Conservation (phyloP, 768 basidiomycete species). For the Russula foetens region DNA sequence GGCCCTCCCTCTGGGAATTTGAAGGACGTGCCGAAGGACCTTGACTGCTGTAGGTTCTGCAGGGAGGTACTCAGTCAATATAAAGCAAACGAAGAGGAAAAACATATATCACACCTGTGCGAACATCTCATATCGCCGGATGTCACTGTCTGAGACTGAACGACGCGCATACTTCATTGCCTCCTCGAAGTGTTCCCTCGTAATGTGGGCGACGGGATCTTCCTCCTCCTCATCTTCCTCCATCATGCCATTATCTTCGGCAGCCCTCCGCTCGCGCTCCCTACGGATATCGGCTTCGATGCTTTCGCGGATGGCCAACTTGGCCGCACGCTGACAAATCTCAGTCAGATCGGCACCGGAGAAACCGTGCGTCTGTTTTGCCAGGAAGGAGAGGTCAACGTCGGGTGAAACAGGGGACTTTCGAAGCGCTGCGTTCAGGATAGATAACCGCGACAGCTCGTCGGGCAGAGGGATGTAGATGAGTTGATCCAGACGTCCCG, state of each 20-base stretch:
- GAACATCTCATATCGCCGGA: slow-evolving; percentile 98
- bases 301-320: slow-evolving; percentile 90
- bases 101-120: slow-evolving; percentile 58
- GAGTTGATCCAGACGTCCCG: slow-evolving; percentile 97
- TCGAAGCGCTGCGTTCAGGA: slow-evolving; percentile 85
- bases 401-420: slow-evolving; percentile 80
- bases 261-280: slow-evolving; percentile 73
- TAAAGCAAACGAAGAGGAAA: neutral
- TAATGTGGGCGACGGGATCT: slow-evolving; percentile 87
- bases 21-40: slow-evolving; percentile 91
- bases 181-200: slow-evolving; percentile 94
- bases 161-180: slow-evolving; percentile 97
- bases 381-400: slow-evolving; percentile 80
- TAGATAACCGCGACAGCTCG: slow-evolving; percentile 83
- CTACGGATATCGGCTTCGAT: slow-evolving; percentile 86
- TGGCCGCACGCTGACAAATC: slow-evolving; percentile 96
- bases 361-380: slow-evolving; percentile 93
- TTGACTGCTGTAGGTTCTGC: slow-evolving; percentile 83
- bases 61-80: slow-evolving; percentile 12
- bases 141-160: slow-evolving; percentile 93
- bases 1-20: slow-evolving; percentile 80
- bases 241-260: slow-evolving; percentile 56
- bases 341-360: slow-evolving; percentile 99
- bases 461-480: slow-evolving; percentile 99
- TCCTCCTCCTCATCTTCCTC: slow-evolving; percentile 66